Base-by-base conservation (phyloP, 805 yeast genomes). In the Pichia manshurica region DNA sequence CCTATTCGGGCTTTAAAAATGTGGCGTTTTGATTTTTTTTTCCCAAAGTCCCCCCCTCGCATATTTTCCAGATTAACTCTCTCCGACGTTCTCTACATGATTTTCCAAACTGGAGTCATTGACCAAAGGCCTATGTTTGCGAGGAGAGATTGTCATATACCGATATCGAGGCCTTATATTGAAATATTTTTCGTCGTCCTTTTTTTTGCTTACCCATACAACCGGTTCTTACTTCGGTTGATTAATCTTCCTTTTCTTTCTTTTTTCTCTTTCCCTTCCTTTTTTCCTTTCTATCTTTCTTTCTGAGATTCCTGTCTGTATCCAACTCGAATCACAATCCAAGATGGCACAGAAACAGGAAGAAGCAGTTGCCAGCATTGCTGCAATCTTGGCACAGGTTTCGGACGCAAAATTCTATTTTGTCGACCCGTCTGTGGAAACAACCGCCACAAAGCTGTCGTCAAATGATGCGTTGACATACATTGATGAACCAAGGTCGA, bases 391-490 rank as follows among this genome's bases (percentile, higher is more conserved):
- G 32, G 25, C 50, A 20, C 23, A 39, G 33, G 40, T 48, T 17
- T 34, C 47, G 21, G 38, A 16, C 25, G 44, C 50, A 23, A 39
- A 48, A 35, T 40, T 42, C 12, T 54, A 48, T 31, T 23, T 44
- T 20, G 48, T 54, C 3, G 52, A 53, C 38, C 42, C 51, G 10
- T 10, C 46, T 8, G 8, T 12, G 12, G 39, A 44, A n/a, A 16
- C 39, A 6, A 17, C 31, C 8, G 40, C 42, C 16, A 10, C 42
- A 4, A 44, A 45, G 17, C 51, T 63, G 12, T 55, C 64, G 17
- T 57, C 72, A 44, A 77, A 78, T 58, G 87, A 82, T 62, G 79
- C 84, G 6, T 74, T 78, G 49, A 59, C 69, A 8, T 59, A 67
- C 39, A 67, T 79, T 10, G 67, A 69, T 42, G 42, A 35, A 5